Evolutionary conservation across 306 rosid genomes (phyloP).

Genomic region (cucumber (Cucumis sativus)): DNA sequence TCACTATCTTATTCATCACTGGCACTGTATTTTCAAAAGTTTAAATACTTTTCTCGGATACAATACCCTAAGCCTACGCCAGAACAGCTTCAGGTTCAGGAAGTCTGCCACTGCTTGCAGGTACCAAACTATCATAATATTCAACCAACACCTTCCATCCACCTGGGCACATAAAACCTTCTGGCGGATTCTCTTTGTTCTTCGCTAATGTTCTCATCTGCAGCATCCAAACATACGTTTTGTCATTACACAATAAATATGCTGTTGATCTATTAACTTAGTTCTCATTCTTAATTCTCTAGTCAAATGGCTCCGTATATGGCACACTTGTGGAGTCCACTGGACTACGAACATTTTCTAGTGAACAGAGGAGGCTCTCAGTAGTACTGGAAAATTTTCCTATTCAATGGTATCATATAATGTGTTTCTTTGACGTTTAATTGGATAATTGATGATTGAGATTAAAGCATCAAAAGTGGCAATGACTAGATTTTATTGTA

Average conservation of each 20-base stretch:
- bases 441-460: not conserved
- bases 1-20: not conserved
- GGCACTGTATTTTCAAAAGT: not conserved
- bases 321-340: not conserved
- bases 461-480: too few species aligned
- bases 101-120: constrained; percentile 36
- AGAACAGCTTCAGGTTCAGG: constrained; percentile 73
- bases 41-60: not conserved
- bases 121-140: constrained; percentile 71
- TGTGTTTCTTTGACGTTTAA: not conserved
- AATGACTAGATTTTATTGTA: too few species aligned
- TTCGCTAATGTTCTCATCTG: constrained; percentile 93
- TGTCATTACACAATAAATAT: not conserved
- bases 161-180: constrained; percentile 97
- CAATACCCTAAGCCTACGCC: constrained; percentile 21
- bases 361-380: too few species aligned
- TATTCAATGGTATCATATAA: not conserved
- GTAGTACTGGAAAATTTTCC: too few species aligned
- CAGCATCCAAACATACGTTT: not conserved
- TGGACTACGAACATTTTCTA: too few species aligned
- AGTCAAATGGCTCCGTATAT: not conserved
- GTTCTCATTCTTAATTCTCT: not conserved
- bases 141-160: constrained; percentile 95
- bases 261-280: not conserved
- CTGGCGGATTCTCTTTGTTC: constrained; percentile 92